Base-by-base conservation (phyloP, 2,329 filamentous ascomycete genomes). In the Cytospora piceae region DNA sequence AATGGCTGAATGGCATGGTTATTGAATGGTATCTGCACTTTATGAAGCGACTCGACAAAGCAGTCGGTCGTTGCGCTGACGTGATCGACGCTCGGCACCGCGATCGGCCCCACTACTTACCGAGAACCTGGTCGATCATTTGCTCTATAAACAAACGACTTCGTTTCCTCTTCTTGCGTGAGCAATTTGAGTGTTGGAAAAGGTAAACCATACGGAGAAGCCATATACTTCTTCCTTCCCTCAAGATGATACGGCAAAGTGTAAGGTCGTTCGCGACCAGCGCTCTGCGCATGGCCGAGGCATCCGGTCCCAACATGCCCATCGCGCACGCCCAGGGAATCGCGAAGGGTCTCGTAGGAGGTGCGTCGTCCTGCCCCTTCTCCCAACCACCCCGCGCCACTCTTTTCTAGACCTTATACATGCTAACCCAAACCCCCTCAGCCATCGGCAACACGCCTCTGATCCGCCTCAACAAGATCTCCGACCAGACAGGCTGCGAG, bases 391-490 rank as follows among this genome's bases (percentile, higher is more conserved):
- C 15, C 15, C n/a, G n/a, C n/a, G n/a, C n/a, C n/a, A n/a, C n/a
- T n/a, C n/a, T 4, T 20, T 17, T n/a, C 39, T 29, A 29, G 27
- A 29, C 27, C 27, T 29, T 29, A 29, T 17, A 42, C 52, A 17
- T 4, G 12, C 27, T 46, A n/a, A 51, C n/a, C 3, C 22, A n/a
- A 20, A 20, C 29, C 52, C 59, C 42, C 49, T 57, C 70, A 97
- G 95, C 95, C 63, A 98, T 99, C 80, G 95, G 95, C 70, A 98
- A 98, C 79, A 99, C 95, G 0, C 94, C 95, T 1, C 86, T 99
- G 62, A 96, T 99, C 77, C 90, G 91, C 58, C 84, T 99, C 59
- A 94, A 96, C 79, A 87, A 84, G 68, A 88, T 98, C 71, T 98
- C 94, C 51, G 88, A 92, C 67, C 86, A 96, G 75, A 98, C 95